phyloP scores from a whole-genome alignment of 2,329 filamentous ascomycete genomes.

The Colletotrichum gigasporum region DNA sequence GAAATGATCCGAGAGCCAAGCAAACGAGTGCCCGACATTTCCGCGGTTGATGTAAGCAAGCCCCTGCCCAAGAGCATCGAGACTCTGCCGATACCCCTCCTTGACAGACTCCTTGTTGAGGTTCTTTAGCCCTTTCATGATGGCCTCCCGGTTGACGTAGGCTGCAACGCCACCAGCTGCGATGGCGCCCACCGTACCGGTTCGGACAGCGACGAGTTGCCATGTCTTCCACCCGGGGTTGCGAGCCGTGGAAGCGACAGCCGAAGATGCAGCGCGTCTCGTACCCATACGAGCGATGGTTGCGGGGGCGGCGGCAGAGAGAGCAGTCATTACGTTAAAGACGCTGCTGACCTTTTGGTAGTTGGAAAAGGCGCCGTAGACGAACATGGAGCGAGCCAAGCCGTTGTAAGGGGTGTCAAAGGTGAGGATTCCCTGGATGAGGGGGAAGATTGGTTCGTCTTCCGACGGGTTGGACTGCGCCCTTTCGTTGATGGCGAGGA shows the following conservation, averaged over 20 bases:
- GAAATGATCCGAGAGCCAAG: constrained; percentile 83
- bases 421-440: constrained; percentile 81
- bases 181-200: constrained; percentile 83
- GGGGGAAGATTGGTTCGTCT: constrained; percentile 73
- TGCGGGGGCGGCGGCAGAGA: constrained; percentile 59
- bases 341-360: constrained; percentile 66
- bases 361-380: constrained; percentile 68
- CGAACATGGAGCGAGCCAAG: constrained; percentile 67
- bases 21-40: constrained; percentile 73
- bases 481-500: constrained; percentile 75
- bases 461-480: constrained; percentile 48
- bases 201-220: constrained; percentile 78
- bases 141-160: constrained; percentile 79
- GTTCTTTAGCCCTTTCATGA: constrained; percentile 60
- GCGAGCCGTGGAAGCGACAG: constrained; percentile 33
- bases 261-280: constrained; percentile 37
- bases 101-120: constrained; percentile 58
- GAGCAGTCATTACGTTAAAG: constrained; percentile 66
- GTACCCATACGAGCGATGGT: constrained; percentile 50
- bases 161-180: constrained; percentile 83
- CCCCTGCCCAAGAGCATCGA: constrained; percentile 61
- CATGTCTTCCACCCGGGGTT: constrained; percentile 61
- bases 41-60: constrained; percentile 67
- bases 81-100: constrained; percentile 58
- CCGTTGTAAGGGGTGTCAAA: constrained; percentile 89